Base-by-base conservation (phyloP, 805 yeast genomes). In the Scheffersomyces spartinae region DNA sequence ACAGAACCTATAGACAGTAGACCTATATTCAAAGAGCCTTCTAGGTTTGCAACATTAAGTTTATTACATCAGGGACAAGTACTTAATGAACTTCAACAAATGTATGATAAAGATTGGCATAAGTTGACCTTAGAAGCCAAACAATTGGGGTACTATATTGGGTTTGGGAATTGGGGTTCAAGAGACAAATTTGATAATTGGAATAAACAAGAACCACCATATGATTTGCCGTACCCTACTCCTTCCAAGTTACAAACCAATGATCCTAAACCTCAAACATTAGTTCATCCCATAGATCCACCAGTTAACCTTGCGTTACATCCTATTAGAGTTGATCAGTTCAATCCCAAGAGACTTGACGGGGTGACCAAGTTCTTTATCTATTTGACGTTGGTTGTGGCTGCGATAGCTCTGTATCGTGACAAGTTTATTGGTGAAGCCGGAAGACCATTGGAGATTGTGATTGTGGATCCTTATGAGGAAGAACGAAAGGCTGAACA, bases 141-240 rank as follows among this genome's bases (percentile, higher is more conserved):
- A 41, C 55, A 65, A 33, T 54, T 76, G 34, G 63, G 71, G 7
- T 76, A 71, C 44, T 74, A 64, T 51, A 61, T 75, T 16, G 63
- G 75, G 0, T 80, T 73, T 47, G 86, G 86, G 2, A 59, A 75
- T 24, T 70, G 79, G 64, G 91, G 85, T 0, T 75, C 72, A 2
- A 59, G 93, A 33, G 73, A 68, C 24, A 67, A 68, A 12, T 64
- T 76, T 28, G 49, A 52, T 25, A 59, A 58, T 34, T 59, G 70
- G 55, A 57, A 53, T 29, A 45, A 58, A n/a, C 34, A 38, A 15
- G 47, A 41, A 4, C 45, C 59, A 6, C 85, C 82, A 1, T 64
- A 61, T 24, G 84, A 77, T 44, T 52, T 76, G 28, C 79, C 82
- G 2, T 75, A 74, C 41, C 43, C 45, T 14, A 25, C 55, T 3